Percentiles rank a stretch among this genome's conserved stretches.
Conservation (phyloP, 73 alveolate species). For the Urostyla sp. region DNA sequence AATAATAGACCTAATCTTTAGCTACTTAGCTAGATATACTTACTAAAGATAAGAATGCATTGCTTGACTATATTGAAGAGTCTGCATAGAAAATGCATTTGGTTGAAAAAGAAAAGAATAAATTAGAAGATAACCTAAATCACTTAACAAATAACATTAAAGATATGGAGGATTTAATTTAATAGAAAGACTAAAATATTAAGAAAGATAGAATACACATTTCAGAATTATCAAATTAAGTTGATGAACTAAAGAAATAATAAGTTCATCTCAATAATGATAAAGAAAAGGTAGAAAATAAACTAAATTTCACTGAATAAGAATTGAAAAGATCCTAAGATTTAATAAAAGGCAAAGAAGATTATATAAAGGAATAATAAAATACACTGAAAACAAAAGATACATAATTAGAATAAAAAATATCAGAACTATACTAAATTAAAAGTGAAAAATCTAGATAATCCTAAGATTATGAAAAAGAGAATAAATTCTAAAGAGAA, state of each 20-base stretch:
- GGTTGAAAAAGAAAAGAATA: conserved; percentile 2
- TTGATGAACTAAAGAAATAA: no score
- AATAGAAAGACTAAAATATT: background rate
- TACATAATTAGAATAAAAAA: background rate
- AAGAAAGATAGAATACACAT: background rate
- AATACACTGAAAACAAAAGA: background rate
- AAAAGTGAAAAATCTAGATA: background rate
- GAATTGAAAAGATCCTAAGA: background rate
- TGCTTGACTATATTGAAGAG: conserved; percentile 47
- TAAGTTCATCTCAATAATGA: no score
- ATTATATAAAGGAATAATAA: conserved; percentile 36
- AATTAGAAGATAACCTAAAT: background rate
- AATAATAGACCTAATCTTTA: background rate
- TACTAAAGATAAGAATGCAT: conserved; percentile 11
- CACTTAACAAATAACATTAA: background rate
- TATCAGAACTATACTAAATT: background rate
- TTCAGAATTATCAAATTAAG: no score
- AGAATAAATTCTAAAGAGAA: background rate
- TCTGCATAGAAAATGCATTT: conserved; percentile 1
- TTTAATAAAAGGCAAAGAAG: conserved; percentile 7
- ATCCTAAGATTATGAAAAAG: background rate
- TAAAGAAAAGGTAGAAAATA: no score
- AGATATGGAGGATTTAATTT: background rate
- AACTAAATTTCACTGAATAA: no score
- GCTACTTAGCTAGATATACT: background rate